Conservation (phyloP, 2,329 filamentous ascomycete genomes). For the Fonsecaea multimorphosa region DNA sequence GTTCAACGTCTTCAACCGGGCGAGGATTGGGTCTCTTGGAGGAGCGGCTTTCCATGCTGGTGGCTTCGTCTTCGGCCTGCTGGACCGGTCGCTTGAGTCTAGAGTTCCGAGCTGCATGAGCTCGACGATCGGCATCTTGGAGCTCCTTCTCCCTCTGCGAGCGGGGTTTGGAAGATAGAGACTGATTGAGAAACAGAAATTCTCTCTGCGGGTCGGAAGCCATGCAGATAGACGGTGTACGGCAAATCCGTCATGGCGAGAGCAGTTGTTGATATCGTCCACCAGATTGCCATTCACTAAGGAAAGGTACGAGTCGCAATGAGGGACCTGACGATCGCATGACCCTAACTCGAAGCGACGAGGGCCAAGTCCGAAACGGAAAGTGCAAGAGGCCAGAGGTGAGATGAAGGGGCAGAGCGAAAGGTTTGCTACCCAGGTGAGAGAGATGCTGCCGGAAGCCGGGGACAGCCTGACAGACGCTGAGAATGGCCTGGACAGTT, state of each 20-base stretch:
- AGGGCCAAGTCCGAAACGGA: background rate
- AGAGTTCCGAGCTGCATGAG: conserved; percentile 16
- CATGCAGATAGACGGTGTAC: background rate
- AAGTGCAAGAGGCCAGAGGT: background rate
- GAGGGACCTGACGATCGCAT: background rate
- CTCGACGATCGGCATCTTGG: conserved; percentile 20
- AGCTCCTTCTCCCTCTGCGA: conserved; percentile 24
- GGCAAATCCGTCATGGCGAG: conserved; percentile 7
- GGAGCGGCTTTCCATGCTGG: background rate
- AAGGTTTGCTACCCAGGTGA: background rate
- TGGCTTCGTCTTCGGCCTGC: background rate
- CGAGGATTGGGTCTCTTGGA: background rate
- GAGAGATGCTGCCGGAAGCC: background rate
- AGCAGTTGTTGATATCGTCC: background rate
- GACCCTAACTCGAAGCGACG: conserved; percentile 6
- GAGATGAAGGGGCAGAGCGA: background rate
- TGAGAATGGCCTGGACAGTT: background rate
- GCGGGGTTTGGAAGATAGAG: conserved; percentile 10
- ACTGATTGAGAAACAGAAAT: conserved; percentile 20
- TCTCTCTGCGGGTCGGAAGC: conserved; percentile 12
- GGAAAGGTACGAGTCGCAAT: background rate
- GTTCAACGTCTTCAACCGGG: conserved; percentile 3
- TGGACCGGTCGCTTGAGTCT: background rate
- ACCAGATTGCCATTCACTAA: background rate
- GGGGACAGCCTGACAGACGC: background rate